phyloP scores from a whole-genome alignment of 768 basidiomycete genomes.

The Mycena galericulata region DNA sequence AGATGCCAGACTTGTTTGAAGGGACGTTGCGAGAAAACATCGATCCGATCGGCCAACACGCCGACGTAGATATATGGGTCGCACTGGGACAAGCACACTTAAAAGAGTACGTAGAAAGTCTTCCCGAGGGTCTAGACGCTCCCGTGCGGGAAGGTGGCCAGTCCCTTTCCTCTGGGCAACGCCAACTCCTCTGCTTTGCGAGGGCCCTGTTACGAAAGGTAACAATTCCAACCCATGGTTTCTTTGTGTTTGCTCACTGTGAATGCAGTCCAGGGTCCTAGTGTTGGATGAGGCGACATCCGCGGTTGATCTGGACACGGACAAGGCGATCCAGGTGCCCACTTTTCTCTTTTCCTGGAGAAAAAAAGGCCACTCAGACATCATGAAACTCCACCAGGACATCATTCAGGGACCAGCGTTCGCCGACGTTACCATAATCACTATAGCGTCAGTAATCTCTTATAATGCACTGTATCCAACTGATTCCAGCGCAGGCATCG shows the following conservation, averaged over 20 bases:
- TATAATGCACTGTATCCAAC: constrained; percentile 1
- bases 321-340: constrained; percentile 78
- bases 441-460: constrained; percentile 75
- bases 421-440: constrained; percentile 82
- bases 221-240: constrained; percentile 18
- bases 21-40: constrained; percentile 88
- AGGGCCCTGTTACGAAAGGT: constrained; percentile 85
- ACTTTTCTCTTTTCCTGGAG: too few species aligned
- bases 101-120: constrained; percentile 73
- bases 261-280: constrained; percentile 78
- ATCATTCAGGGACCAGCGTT: constrained; percentile 88
- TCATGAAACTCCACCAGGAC: constrained; percentile 48
- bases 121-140: constrained; percentile 79
- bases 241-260: constrained; percentile 6
- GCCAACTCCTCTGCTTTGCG: constrained; percentile 91
- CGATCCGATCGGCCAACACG: constrained; percentile 82
- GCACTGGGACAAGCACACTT: constrained; percentile 85
- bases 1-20: constrained; percentile 66
- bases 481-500: constrained; percentile 64
- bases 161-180: constrained; percentile 87
- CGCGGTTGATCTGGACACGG: constrained; percentile 92
- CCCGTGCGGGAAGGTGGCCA: constrained; percentile 82
- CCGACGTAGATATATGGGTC: constrained; percentile 88
- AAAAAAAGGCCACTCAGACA: too few species aligned
- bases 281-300: constrained; percentile 97